Conservation (phyloP, 202 grass and related monocot species). For the Saccharum hybrid region DNA sequence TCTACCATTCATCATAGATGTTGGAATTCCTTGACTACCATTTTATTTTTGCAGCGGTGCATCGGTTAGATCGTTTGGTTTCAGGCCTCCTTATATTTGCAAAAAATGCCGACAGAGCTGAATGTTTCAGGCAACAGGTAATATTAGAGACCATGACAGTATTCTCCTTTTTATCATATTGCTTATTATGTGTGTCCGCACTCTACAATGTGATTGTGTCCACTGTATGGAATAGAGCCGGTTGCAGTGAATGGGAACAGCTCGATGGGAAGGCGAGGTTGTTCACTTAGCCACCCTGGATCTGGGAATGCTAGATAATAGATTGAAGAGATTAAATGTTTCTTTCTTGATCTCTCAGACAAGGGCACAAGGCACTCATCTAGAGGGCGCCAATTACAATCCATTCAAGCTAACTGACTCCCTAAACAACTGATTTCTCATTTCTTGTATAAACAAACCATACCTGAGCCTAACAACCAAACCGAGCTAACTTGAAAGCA, state of each 20-base stretch:
- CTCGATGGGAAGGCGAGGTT: not conserved
- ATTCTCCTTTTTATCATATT: slow-evolving; percentile 20
- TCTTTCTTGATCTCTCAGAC: not conserved
- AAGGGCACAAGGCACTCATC: not conserved
- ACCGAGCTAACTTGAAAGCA: not conserved
- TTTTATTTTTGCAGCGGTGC: slow-evolving; percentile 78
- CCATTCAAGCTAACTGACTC: not conserved
- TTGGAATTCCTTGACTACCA: slow-evolving; percentile 66
- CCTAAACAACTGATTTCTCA: slow-evolving; percentile 2
- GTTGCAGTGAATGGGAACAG: not conserved
- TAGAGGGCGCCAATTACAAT: not conserved
- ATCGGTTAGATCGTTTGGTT: slow-evolving; percentile 92
- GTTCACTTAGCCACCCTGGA: not conserved
- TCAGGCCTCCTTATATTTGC: slow-evolving; percentile 99
- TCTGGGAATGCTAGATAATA: not conserved
- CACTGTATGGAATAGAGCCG: not conserved
- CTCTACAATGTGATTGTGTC: not conserved
- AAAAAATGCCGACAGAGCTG: slow-evolving; percentile 82
- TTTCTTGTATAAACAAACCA: not conserved
- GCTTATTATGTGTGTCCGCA: slow-evolving; percentile 13
- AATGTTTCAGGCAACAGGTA: slow-evolving; percentile 91
- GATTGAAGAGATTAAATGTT: not conserved
- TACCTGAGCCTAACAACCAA: not conserved
- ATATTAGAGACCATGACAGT: not conserved
- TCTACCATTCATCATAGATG: not conserved